Evolutionary conservation across 2,329 filamentous ascomycete genomes (phyloP).

Genomic region (Lasiodiplodia citricola): DNA sequence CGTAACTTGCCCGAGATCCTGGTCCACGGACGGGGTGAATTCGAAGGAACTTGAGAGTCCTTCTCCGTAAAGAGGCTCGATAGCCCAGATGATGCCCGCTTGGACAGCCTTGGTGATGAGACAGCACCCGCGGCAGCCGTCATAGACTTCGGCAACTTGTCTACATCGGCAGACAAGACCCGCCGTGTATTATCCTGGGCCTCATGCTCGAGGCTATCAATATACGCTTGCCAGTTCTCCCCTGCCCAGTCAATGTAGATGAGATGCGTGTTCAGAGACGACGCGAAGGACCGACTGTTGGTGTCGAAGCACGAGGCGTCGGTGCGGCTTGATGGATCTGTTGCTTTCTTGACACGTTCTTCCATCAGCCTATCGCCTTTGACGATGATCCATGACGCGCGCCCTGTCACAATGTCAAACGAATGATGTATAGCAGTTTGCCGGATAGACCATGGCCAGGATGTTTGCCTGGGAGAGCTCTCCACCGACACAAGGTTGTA

Average conservation of each 20-base stretch:
- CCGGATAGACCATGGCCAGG: conserved; percentile 44
- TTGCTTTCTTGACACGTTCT: conserved; percentile 35
- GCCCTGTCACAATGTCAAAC: conserved; percentile 44
- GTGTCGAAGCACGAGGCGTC: conserved; percentile 24
- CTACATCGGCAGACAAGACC: conserved; percentile 26
- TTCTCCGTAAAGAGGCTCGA: background rate
- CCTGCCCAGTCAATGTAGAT: conserved; percentile 43
- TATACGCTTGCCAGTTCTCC: conserved; percentile 52
- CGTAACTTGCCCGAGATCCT: background rate
- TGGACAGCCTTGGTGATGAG: background rate
- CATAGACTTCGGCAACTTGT: conserved; percentile 12
- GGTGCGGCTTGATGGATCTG: background rate
- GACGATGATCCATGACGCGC: conserved; percentile 44
- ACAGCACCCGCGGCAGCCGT: background rate
- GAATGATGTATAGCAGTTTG: conserved; percentile 46
- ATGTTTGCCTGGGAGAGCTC: conserved; percentile 28
- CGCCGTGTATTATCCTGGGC: conserved; percentile 33
- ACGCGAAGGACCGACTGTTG: conserved; percentile 28
- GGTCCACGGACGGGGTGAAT: background rate
- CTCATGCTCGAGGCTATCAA: conserved; percentile 44
- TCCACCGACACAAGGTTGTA: conserved; percentile 50
- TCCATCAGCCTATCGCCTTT: conserved; percentile 46
- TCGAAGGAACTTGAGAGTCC: background rate
- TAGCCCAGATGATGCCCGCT: background rate
- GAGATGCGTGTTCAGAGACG: conserved; percentile 41